Evolutionary conservation across 106 monocot genomes (phyloP).

Genomic region (Dactylorhiza incarnata): DNA sequence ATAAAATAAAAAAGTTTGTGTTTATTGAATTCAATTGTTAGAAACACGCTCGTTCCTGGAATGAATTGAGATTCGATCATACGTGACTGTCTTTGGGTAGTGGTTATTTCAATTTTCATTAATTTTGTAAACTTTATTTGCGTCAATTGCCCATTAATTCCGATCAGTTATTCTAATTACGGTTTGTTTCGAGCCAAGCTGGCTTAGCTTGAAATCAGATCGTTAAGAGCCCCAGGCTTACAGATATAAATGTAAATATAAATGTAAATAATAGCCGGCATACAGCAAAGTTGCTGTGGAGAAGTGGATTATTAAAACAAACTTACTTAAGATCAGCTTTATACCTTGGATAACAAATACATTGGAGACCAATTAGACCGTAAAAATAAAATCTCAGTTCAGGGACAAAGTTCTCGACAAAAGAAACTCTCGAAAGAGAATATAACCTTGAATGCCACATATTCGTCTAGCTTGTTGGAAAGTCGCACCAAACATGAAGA

Average conservation of each 20-base stretch:
- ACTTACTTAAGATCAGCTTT: background rate
- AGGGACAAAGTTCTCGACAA: background rate
- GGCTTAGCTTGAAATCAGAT: no score
- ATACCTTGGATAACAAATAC: background rate
- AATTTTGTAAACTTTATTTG: no score
- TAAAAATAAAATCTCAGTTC: background rate
- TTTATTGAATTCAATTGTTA: no score
- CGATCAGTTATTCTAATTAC: no score
- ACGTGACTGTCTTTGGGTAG: no score
- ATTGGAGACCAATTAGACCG: background rate
- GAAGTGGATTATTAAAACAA: background rate
- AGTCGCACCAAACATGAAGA: slow-evolving; percentile 65
- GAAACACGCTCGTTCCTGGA: no score
- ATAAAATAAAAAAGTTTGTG: no score
- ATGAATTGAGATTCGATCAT: no score
- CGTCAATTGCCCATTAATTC: no score
- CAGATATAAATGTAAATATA: background rate
- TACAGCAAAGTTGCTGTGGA: background rate
- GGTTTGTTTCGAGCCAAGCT: no score
- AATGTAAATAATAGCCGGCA: background rate
- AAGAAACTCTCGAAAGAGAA: background rate
- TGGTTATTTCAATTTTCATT: no score
- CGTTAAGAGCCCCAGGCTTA: background rate
- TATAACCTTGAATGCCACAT: slow-evolving; percentile 84
- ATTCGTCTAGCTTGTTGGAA: slow-evolving; percentile 48